These are phyloP conservation scores for Lipomyces mesembrius DNA, from an alignment of 805 yeast species.

Conservation along the genomic window DNA sequence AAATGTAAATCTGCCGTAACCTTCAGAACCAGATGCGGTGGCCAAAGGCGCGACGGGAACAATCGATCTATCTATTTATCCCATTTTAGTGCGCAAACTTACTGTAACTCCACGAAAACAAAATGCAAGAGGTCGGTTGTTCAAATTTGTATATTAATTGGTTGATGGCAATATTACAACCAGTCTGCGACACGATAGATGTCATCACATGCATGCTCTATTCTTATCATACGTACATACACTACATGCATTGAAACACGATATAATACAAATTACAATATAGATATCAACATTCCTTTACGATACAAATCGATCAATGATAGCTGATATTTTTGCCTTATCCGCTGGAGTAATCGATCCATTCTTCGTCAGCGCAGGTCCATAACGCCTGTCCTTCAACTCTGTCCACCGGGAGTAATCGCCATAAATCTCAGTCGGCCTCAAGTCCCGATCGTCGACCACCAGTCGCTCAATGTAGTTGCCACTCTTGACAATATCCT, in stretches of 20 bases:
- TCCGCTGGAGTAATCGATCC: slow-evolving; percentile 23
- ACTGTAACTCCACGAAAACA: too few relatives aligned
- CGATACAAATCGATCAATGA: slow-evolving; percentile 8
- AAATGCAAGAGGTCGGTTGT: too few relatives aligned
- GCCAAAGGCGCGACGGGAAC: too few relatives aligned
- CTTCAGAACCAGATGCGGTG: too few relatives aligned
- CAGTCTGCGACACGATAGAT: too few relatives aligned
- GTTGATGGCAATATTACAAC: too few relatives aligned
- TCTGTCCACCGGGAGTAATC: slow-evolving; percentile 28
- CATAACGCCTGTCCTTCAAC: slow-evolving; percentile 10
- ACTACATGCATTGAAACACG: too few relatives aligned
- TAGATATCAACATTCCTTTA: neutral
- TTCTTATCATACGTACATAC: too few relatives aligned
- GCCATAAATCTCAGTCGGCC: slow-evolving; percentile 17
- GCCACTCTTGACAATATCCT: slow-evolving; percentile 8
- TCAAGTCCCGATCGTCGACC: slow-evolving; percentile 16
- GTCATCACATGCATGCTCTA: neutral
- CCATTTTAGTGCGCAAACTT: too few relatives aligned
- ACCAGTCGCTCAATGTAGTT: neutral
- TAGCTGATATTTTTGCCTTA: slow-evolving; percentile 14
- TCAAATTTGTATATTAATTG: too few relatives aligned
- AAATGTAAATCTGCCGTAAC: too few relatives aligned
- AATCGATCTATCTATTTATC: too few relatives aligned
- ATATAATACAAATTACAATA: neutral
- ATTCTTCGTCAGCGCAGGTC: slow-evolving; percentile 15